Evolutionary conservation across 306 rosid genomes (phyloP).

Genomic region (Castanea crenata): DNA sequence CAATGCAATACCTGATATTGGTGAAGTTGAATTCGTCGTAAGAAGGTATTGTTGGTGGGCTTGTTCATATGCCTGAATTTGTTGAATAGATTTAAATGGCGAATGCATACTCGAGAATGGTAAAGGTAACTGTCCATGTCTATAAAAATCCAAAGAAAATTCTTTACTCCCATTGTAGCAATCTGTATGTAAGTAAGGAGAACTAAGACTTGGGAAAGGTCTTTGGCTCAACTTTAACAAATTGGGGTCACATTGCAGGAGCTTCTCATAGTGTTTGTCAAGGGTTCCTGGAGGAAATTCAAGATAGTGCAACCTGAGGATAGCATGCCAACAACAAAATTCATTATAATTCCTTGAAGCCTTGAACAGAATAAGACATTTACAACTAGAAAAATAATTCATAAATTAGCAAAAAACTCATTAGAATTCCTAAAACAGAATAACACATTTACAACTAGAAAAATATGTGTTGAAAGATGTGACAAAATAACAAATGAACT

Average conservation of each 20-base stretch:
- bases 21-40: neutral
- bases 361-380: neutral
- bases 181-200: conserved; percentile 21
- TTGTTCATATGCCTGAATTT: neutral
- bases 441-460: too few relatives aligned
- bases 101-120: neutral
- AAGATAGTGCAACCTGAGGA: conserved; percentile 32
- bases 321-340: neutral
- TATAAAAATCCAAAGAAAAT: neutral
- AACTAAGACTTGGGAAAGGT: conserved; percentile 14
- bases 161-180: neutral
- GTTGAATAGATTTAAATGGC: neutral
- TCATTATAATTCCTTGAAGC: neutral
- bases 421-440: too few relatives aligned
- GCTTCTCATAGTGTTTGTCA: conserved; percentile 26
- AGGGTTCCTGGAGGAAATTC: conserved; percentile 28
- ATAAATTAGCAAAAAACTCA: too few relatives aligned
- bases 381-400: neutral
- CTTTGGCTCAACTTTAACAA: conserved; percentile 15
- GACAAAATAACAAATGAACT: neutral
- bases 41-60: neutral
- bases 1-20: conserved; percentile 11
- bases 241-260: conserved; percentile 17
- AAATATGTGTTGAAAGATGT: neutral
- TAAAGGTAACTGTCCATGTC: neutral